phyloP scores from a whole-genome alignment of 371 early-diverging fungal genomes.

The Batkoa obscura region DNA sequence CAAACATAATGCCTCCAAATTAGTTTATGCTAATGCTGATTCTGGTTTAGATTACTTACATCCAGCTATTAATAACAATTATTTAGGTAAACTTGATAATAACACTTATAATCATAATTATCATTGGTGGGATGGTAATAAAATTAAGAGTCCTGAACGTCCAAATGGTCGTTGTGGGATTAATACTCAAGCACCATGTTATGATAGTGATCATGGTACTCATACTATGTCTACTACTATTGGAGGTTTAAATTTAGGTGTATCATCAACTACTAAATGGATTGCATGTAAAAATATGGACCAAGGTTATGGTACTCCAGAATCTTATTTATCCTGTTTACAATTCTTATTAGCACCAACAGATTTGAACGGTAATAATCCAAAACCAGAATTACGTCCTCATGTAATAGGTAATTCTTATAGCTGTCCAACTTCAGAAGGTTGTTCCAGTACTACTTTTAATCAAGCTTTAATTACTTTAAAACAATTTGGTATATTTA shows the following conservation, averaged over 20 bases:
- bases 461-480: neutral
- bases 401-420: conserved; percentile 1
- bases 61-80: neutral
- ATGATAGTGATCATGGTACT: conserved; percentile 1
- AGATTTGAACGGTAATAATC: neutral
- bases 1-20: neutral
- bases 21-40: neutral
- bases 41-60: neutral
- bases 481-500: neutral
- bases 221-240: neutral
- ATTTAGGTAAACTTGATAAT: neutral
- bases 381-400: neutral
- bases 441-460: neutral
- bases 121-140: neutral
- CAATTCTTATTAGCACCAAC: neutral
- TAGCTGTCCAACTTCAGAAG: neutral
- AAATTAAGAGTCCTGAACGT: neutral
- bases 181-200: neutral
- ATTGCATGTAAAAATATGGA: conserved; percentile 5
- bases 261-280: neutral
- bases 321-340: neutral
- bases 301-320: neutral
- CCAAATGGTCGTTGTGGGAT: neutral
- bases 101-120: neutral
- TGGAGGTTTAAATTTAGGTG: neutral